A percentile compares a stretch with the other conserved stretches of the same genome.
These are phyloP conservation scores for Trametes cinnabarina DNA, from an alignment of 768 basidiomycete genomes.

Conservation along the genomic window DNA sequence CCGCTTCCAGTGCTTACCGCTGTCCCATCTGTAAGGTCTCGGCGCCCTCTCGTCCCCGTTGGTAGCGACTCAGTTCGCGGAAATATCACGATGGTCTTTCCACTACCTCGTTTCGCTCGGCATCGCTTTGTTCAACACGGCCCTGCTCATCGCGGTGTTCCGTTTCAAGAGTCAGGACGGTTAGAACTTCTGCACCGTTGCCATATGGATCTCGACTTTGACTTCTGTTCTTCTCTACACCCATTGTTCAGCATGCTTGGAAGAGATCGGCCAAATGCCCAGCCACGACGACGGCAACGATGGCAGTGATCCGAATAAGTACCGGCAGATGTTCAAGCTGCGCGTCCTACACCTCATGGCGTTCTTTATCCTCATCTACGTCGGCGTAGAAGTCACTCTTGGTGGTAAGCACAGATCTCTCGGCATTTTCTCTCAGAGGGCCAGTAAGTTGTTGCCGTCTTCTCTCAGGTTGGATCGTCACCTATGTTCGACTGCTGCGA, in stretches of 20 bases:
- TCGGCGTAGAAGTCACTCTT: constrained; percentile 39
- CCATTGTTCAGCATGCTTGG: constrained; percentile 47
- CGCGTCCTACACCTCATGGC: constrained; percentile 41
- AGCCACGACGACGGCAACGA: constrained; percentile 33
- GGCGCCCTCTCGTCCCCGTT: constrained; percentile 72
- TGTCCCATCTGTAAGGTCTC: constrained; percentile 42
- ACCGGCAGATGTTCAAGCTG: constrained; percentile 45
- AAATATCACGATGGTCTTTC: constrained; percentile 66
- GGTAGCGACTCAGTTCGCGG: constrained; percentile 78
- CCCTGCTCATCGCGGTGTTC: constrained; percentile 57
- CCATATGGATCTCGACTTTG: too few species aligned
- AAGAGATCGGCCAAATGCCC: constrained; percentile 49
- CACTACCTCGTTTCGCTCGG: constrained; percentile 74
- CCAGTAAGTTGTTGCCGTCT: too few species aligned
- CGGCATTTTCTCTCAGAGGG: background rate
- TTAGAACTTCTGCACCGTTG: constrained; percentile 47
- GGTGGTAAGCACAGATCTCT: constrained; percentile 27
- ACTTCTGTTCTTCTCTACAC: constrained; percentile 23
- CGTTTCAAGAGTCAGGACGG: constrained; percentile 68
- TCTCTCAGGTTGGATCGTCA: constrained; percentile 51
- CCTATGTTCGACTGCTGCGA: constrained; percentile 46
- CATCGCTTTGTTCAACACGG: constrained; percentile 54
- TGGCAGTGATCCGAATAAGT: constrained; percentile 37
- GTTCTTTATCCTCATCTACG: constrained; percentile 44
- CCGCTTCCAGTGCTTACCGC: background rate